These are phyloP conservation scores for Chytriomyces sp. DNA, from an alignment of 192 early-diverging fungal species.

Conservation along the genomic window DNA sequence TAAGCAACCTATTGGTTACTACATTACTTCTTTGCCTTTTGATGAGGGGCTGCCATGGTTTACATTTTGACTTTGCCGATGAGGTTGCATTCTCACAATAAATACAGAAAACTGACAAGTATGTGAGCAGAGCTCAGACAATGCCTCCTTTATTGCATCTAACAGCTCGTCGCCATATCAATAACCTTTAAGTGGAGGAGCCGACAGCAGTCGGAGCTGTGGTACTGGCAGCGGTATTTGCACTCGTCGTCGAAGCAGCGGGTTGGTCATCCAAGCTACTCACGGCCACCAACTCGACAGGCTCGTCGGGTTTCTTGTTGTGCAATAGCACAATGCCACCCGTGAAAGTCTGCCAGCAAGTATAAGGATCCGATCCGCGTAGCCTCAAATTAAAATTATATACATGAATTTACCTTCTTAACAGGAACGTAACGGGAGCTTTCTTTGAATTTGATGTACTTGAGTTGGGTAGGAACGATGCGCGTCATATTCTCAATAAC, in stretches of 20 bases:
- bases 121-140: too few species aligned
- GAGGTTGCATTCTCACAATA: too few species aligned
- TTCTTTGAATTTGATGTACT: conserved; percentile 83
- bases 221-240: too few species aligned
- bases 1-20: too few species aligned
- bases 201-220: too few species aligned
- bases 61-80: too few species aligned
- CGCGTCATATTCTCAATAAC: conserved; percentile 85
- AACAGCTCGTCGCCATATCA: too few species aligned
- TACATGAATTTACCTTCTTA: conserved; percentile 60
- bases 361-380: conserved; percentile 30
- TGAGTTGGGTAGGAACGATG: conserved; percentile 83
- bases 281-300: conserved; percentile 76
- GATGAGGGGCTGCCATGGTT: too few species aligned
- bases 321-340: conserved; percentile 88
- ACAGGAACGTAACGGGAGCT: conserved; percentile 88
- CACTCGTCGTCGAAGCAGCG: not conserved
- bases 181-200: too few species aligned
- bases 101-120: too few species aligned
- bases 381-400: not conserved
- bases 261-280: conserved; percentile 22
- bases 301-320: conserved; percentile 74
- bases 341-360: conserved; percentile 40
- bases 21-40: too few species aligned
- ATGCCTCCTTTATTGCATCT: too few species aligned